Evolutionary conservation across 2,329 filamentous ascomycete genomes (phyloP), one percentile per base, ranked within the genome.

Genomic region (Phialocephala subalpina): DNA sequence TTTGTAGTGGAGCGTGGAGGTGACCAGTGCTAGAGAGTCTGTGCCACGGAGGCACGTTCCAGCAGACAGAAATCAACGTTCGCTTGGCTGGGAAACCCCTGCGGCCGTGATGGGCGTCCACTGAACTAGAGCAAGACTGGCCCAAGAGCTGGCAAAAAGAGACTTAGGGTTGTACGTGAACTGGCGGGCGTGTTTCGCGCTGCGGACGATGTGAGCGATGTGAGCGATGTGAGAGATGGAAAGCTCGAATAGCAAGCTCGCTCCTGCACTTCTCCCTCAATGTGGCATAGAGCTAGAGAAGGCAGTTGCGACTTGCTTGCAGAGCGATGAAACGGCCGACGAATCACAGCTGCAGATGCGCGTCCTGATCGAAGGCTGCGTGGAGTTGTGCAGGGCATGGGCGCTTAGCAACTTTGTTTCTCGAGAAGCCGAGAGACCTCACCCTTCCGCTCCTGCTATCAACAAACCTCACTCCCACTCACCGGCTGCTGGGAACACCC

Each of bases 321-420:
- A 72, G 66, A 53, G 40, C n/a, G 58, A 59, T 35, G 52, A 63
- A 60, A 58, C 29, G 67, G 63, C 66, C 68, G 49, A 57, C 72
- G 66, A 74, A 71, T 72, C 67, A 72, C 27, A 42, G 47, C 57
- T 56, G 65, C 67, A 70, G 63, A 62, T 71, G 73, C 73, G 67
- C 73, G 72, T 74, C 67, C 69, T 66, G 67, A 66, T 73, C 66
- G 62, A 53, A 40, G 67, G 68, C 63, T 70, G 70, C 71, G 72
- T 69, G 68, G 64, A 63, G 59, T 62, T 63, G 60, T 49, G 59
- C 47, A 62, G 62, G 29, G 35, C 40, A 42, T 64, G 66, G 60
- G 66, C 67, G 72, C 72, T 69, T 71, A 69, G 45, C 35, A 52
- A 35, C 25, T 27, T 20, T 53, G 25, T 18, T 33, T 33, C 25